A percentile compares a stretch with the other conserved stretches of the same genome.
Conservation (phyloP, 768 basidiomycete genomes). For the Serendipita sp. region DNA sequence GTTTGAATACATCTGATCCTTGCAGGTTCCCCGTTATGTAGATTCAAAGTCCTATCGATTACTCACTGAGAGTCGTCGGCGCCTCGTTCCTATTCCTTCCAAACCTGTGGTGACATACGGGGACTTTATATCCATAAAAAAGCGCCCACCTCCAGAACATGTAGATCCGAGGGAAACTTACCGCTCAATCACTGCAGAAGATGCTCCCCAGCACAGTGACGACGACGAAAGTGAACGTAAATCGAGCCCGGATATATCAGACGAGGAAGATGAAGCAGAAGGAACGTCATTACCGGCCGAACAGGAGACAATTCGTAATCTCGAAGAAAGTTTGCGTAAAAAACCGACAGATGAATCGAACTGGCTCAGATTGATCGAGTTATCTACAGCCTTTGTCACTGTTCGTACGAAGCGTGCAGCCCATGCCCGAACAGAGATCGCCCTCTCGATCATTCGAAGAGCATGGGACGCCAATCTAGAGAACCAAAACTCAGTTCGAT, state of each 20-base stretch:
- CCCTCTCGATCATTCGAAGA: slow-evolving; percentile 47
- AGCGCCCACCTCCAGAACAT: slow-evolving; percentile 11
- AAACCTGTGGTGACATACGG: slow-evolving; percentile 31
- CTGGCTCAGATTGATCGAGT: slow-evolving; percentile 51
- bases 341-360: slow-evolving; percentile 37
- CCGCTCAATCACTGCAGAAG: slow-evolving; percentile 27
- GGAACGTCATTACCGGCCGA: slow-evolving; percentile 22
- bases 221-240: slow-evolving; percentile 13
- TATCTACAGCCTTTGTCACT: slow-evolving; percentile 48
- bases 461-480: slow-evolving; percentile 41
- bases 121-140: slow-evolving; percentile 21
- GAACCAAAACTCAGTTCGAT: slow-evolving; percentile 31
- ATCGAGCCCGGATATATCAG: slow-evolving; percentile 7
- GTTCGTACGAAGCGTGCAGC: slow-evolving; percentile 48
- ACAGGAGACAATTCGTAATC: slow-evolving; percentile 39
- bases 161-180: slow-evolving; percentile 33
- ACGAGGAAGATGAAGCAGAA: slow-evolving; percentile 15
- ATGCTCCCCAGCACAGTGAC: slow-evolving; percentile 10
- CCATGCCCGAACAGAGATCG: slow-evolving; percentile 53
- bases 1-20: background rate
- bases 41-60: slow-evolving; percentile 41
- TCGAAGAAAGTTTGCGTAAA: slow-evolving; percentile 38
- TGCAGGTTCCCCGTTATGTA: slow-evolving; percentile 35
- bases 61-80: slow-evolving; percentile 35
- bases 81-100: slow-evolving; percentile 26